These are phyloP conservation scores for Myxozyma mucilagina DNA, from an alignment of 805 yeast species.

Conservation along the genomic window DNA sequence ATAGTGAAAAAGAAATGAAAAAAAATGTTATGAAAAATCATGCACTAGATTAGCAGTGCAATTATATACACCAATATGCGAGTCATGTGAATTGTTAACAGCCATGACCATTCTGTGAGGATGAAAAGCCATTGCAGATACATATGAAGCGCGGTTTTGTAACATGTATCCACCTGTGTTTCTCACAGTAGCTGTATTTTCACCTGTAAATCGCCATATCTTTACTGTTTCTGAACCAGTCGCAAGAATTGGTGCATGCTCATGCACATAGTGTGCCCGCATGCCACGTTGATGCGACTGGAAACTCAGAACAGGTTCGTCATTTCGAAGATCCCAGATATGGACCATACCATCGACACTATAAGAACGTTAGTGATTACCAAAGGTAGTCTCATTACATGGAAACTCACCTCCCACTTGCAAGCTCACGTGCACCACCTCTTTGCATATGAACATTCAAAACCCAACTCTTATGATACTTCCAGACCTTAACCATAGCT, in stretches of 20 bases:
- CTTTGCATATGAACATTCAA: slow-evolving; percentile 90
- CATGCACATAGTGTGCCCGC: slow-evolving; percentile 81
- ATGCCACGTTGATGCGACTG: slow-evolving; percentile 54
- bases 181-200: slow-evolving; percentile 61
- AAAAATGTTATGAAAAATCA: slow-evolving; percentile 12
- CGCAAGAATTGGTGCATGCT: slow-evolving; percentile 92
- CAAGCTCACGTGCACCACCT: slow-evolving; percentile 90
- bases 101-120: slow-evolving; percentile 96
- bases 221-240: slow-evolving; percentile 80
- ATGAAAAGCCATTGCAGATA: slow-evolving; percentile 73
- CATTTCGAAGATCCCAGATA: slow-evolving; percentile 84
- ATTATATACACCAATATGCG: slow-evolving; percentile 63
- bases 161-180: slow-evolving; percentile 44
- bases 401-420: slow-evolving; percentile 59
- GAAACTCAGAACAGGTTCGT: slow-evolving; percentile 67
- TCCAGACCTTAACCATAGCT: slow-evolving; percentile 83
- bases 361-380: background rate
- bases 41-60: slow-evolving; percentile 26
- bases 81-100: slow-evolving; percentile 75
- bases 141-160: slow-evolving; percentile 47
- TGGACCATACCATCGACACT: slow-evolving; percentile 73
- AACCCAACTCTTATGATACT: slow-evolving; percentile 56
- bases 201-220: slow-evolving; percentile 85
- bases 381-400: background rate
- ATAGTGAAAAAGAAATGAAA: background rate